Base-by-base conservation (phyloP, 306 rosid species). In the Crotalaria pallida region DNA sequence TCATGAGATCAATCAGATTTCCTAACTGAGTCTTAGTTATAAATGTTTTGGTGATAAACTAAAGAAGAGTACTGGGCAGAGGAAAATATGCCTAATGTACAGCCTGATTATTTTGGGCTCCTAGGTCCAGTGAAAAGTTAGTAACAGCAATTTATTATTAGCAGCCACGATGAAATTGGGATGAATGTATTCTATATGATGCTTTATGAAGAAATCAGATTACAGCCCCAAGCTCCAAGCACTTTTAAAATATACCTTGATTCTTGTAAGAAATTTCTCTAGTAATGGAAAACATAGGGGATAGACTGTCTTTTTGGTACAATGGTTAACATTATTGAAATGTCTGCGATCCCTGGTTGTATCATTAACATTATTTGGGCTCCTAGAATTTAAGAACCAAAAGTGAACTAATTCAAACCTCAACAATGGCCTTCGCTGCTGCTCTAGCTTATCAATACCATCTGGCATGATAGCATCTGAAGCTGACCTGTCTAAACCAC, bases 401-500 rank as follows among this genome's bases (percentile, higher is more conserved):
- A 71, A 52, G 24, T 17, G 49, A 67, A 65, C 33, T 61, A 31
- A 67, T 73, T 62, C 87, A 79, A 80, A 94, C 96, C 96, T 91
- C 65, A 52, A 67, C 18, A 91, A 73, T 16, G 74, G 65, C 87
- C 74, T 79, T 44, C 77, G 82, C 44, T 9, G 65, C 51, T 74
- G 80, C 69, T 69, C 88, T 38, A 13, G 70, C 77, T 24, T 84
- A 51, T 72, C 74, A 69, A 56, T 53, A 36, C 81, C 83, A 73
- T 78, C 87, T 23, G 56, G 80, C 47, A 57, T 26, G 45, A 21
- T 31, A 41, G 40, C 61, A 81, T 86, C 96, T 19, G 84, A 78
- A 36, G 79, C 59, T 65, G 88, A 44, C 65, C 59, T 69, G 44
- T 60, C 70, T 43, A 77, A 24, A 16, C 48, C 74, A 65, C 16